Evolutionary conservation across 179 eudicot genomes (phyloP), one percentile per base, ranked within the genome.

Genomic region (Beta lomatogona): DNA sequence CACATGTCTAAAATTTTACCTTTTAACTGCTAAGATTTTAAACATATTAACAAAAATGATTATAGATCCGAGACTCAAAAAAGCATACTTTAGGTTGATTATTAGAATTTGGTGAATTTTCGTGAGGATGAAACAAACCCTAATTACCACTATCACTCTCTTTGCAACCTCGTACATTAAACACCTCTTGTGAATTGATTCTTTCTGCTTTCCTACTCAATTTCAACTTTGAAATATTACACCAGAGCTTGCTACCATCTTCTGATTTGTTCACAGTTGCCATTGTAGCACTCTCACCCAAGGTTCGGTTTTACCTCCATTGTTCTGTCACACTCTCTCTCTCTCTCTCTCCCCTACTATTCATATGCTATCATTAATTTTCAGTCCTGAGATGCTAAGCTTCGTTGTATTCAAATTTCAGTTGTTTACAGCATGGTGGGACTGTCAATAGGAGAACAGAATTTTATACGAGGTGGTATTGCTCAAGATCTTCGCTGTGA

Each of bases 401-500:
- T 3, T 4, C 15, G 15, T 64, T 64, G 45, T 65, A 65, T 3
- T 68, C 14, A 15, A 69, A 68, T 44, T 41, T 41, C 11, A 68
- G 61, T 4, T 9, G 21, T 83, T 83, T 21, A 80, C 86, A 89
- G 92, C 75, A 86, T 91, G 97, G 94, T 90, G 75, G 97, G 98
- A 55, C 84, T 94, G 72, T 94, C 98, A 21, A 21, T 79, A 25
- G 99, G 96, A 79, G 98, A 96, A 78, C 89, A 85, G 85, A 89
- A 89, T 61, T 96, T 93, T 83, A 91, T 96, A 81, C 84, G 86
- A 79, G 98, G 94, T 81, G 98, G 97, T 53, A 91, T 96, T 83
- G 98, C 95, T 73, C 97, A 95, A 84, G 98, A 92, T 82, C 88
- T 95, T 79, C 99, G 99, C 9, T 88, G 94, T 71, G 99, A 95